phyloP scores from a whole-genome alignment of 1,139 yeast genomes.

The Hyphopichia wangnamkhiaoensis region DNA sequence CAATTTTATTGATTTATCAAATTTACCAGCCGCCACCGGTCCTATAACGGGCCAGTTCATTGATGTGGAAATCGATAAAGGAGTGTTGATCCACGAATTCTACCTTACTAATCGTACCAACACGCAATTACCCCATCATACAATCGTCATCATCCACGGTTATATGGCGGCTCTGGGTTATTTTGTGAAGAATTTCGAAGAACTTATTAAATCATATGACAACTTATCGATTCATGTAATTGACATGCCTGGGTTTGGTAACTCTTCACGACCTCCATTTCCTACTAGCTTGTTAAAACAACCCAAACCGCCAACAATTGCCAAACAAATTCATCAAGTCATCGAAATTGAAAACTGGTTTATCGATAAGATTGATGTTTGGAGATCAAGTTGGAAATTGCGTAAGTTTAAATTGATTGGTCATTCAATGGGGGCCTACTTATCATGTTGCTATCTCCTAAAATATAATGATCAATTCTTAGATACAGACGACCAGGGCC shows the following conservation, averaged over 20 bases:
- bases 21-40: not conserved
- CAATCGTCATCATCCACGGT: slow-evolving; percentile 43
- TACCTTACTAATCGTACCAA: slow-evolving; percentile 29
- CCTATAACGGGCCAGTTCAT: slow-evolving; percentile 23
- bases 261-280: slow-evolving; percentile 43
- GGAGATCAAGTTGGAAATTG: slow-evolving; percentile 32
- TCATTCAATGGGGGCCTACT: slow-evolving; percentile 51
- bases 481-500: slow-evolving; percentile 9
- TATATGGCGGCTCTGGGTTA: slow-evolving; percentile 52
- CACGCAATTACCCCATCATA: slow-evolving; percentile 10
- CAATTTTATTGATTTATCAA: not conserved
- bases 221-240: slow-evolving; percentile 36
- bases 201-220: slow-evolving; percentile 31
- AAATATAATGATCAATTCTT: slow-evolving; percentile 30
- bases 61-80: slow-evolving; percentile 33
- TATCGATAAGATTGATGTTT: slow-evolving; percentile 39
- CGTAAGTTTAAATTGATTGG: slow-evolving; percentile 33
- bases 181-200: slow-evolving; percentile 41
- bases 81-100: slow-evolving; percentile 39
- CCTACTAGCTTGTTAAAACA: slow-evolving; percentile 30
- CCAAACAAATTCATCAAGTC: slow-evolving; percentile 33
- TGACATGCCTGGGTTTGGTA: slow-evolving; percentile 50
- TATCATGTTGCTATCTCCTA: slow-evolving; percentile 42
- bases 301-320: slow-evolving; percentile 18
- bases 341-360: slow-evolving; percentile 44